phyloP scores from a whole-genome alignment of 2,329 filamentous ascomycete genomes.

The Paracamarosporium sp. region DNA sequence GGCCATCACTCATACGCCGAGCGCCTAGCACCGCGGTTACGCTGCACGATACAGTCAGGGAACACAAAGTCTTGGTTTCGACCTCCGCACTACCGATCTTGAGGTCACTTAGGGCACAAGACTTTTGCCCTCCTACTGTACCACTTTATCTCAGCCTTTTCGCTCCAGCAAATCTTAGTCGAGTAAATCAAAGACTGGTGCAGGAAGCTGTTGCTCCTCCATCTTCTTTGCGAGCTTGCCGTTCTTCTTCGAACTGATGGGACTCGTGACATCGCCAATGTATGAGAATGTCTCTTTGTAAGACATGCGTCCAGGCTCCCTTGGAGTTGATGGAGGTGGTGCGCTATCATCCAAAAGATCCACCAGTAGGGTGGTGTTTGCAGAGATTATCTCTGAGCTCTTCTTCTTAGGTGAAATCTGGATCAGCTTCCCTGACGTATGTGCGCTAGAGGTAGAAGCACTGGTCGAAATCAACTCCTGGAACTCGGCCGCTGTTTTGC shows the following conservation, averaged over 20 bases:
- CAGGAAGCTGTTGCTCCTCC: background rate
- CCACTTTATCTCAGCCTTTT: background rate
- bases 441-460: background rate
- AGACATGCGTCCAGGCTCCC: background rate
- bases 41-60: background rate
- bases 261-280: background rate
- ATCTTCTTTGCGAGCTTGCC: background rate
- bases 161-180: background rate
- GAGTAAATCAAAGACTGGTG: background rate
- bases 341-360: background rate
- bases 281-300: slow-evolving; percentile 2
- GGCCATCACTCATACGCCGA: too few species aligned
- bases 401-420: slow-evolving; percentile 22
- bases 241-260: slow-evolving; percentile 5
- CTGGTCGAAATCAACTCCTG: slow-evolving; percentile 8
- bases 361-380: slow-evolving; percentile 1
- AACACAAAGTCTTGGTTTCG: background rate
- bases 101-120: background rate
- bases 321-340: background rate
- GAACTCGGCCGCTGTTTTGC: slow-evolving; percentile 21
- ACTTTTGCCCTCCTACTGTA: background rate
- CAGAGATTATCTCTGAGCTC: background rate
- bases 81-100: too few species aligned
- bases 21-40: too few species aligned
- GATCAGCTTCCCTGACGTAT: slow-evolving; percentile 17